A percentile compares a stretch with the other conserved stretches of the same genome.
Conservation (phyloP, 108 stramenopile genomes). For the Mediolabrus comicus region DNA sequence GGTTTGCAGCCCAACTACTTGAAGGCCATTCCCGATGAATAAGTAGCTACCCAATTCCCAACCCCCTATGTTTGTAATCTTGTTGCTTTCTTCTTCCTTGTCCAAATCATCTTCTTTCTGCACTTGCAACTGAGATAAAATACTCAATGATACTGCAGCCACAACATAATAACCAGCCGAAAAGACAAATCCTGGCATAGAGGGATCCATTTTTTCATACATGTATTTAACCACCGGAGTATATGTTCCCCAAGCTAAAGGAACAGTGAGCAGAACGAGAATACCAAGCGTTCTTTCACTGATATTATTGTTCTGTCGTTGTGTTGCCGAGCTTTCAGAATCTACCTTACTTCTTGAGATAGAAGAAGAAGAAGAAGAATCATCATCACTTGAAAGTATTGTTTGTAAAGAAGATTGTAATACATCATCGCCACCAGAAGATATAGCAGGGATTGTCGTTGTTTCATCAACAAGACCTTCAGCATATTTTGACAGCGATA, state of each 20-base stretch:
- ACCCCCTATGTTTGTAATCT: constrained; percentile 42
- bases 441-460: background rate
- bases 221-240: constrained; percentile 80
- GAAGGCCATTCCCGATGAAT: constrained; percentile 77
- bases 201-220: constrained; percentile 63
- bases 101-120: background rate
- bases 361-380: too few relatives aligned
- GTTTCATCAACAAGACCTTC: background rate
- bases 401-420: too few relatives aligned
- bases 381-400: too few relatives aligned
- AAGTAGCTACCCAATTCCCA: constrained; percentile 80
- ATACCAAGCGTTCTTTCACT: constrained; percentile 46
- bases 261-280: constrained; percentile 75
- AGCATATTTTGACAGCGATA: background rate
- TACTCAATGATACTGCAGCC: constrained; percentile 46
- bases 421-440: background rate
- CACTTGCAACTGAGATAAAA: constrained; percentile 4
- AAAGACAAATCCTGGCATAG: constrained; percentile 77
- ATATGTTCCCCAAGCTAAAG: constrained; percentile 86
- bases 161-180: constrained; percentile 78
- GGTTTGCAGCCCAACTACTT: constrained; percentile 78
- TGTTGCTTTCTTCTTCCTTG: constrained; percentile 5
- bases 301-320: background rate
- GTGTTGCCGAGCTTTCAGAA: too few relatives aligned
- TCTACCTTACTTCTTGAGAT: too few relatives aligned